These are phyloP conservation scores for Besnoitia besnoiti DNA, from an alignment of 169 alveolate species.

Conservation along the genomic window DNA sequence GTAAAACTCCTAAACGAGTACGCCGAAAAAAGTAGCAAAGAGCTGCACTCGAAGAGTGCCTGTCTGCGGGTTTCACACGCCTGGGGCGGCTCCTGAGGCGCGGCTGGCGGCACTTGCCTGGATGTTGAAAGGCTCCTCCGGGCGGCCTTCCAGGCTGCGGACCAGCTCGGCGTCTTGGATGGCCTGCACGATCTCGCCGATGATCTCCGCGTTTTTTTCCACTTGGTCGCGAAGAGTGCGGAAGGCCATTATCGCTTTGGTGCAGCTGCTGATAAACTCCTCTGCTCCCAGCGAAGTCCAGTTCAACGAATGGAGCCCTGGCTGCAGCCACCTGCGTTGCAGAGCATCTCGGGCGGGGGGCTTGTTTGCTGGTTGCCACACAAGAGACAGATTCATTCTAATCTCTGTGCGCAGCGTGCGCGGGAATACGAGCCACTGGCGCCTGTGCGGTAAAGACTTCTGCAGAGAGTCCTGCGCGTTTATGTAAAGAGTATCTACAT, in stretches of 20 bases:
- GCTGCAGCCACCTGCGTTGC: conserved; percentile 76
- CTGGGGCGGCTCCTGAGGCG: no score
- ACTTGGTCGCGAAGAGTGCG: conserved; percentile 87
- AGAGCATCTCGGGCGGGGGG: no score
- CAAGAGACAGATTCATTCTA: no score
- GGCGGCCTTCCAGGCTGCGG: conserved; percentile 84
- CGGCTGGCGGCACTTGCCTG: conserved; percentile 22
- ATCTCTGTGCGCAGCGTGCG: no score
- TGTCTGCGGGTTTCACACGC: no score
- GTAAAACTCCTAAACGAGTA: conserved; percentile 76
- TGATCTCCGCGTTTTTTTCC: conserved; percentile 87
- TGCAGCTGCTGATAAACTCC: conserved; percentile 87
- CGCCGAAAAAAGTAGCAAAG: background rate
- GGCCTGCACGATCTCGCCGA: conserved; percentile 85
- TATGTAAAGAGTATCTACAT: no score
- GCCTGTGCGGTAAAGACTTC: no score
- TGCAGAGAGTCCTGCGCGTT: no score
- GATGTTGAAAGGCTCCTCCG: conserved; percentile 68
- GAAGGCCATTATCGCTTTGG: conserved; percentile 79
- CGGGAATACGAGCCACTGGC: no score
- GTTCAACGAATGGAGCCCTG: conserved; percentile 89
- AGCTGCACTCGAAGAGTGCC: background rate
- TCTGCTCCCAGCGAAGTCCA: conserved; percentile 93
- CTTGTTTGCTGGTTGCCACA: no score
- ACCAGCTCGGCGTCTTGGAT: conserved; percentile 87